Evolutionary conservation across 345 rosid genomes (phyloP), one percentile per base, ranked within the genome.

Genomic region (Eucalyptus shirleyi): DNA sequence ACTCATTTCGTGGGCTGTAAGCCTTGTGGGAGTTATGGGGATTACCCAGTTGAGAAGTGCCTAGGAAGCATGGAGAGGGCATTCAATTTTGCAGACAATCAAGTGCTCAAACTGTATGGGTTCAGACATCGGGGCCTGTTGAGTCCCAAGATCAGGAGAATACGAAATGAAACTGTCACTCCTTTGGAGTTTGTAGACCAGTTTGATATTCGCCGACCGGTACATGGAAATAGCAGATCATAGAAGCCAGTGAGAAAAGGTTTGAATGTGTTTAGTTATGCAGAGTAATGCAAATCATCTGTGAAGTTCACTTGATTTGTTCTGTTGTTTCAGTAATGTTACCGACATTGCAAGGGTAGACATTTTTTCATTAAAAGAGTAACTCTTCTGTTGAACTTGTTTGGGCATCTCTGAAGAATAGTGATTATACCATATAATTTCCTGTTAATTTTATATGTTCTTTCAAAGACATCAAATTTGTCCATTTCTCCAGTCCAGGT

Each of bases 11-110:
- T 98, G 14, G 99, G 99, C 12, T 98, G 99, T 90, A 97, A 98
- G 92, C 98, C 99, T 87, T 97, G 99, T 90, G 99, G 99, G 86
- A 97, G 99, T 90, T 98, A 97, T 85, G 99, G 97, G 19, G 99
- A 98, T 94, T 98, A 98, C 88, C 95, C 99, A 4, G 99, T 96
- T 21, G 99, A 97, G 90, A 92, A 91, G 87, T 98, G 99, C 94
- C 92, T 98, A 91, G 92, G 92, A 88, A 96, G 98, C 93, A 98
- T 97, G 98, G 98, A 98, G 94, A 94, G 99, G 92, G 99, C 99
- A 24, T 98, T 94, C 87, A 98, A 96, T 93, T 97, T 98, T 86
- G 98, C 98, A 3, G 98, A 98, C 90, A 98, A 97, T 91, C 99
- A 98, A 93, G 97, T 98, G 90, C 97, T 98, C 72, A 94, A 95